Evolutionary conservation across 2,329 filamentous ascomycete genomes (phyloP).

Genomic region (Neurospora crassa): DNA sequence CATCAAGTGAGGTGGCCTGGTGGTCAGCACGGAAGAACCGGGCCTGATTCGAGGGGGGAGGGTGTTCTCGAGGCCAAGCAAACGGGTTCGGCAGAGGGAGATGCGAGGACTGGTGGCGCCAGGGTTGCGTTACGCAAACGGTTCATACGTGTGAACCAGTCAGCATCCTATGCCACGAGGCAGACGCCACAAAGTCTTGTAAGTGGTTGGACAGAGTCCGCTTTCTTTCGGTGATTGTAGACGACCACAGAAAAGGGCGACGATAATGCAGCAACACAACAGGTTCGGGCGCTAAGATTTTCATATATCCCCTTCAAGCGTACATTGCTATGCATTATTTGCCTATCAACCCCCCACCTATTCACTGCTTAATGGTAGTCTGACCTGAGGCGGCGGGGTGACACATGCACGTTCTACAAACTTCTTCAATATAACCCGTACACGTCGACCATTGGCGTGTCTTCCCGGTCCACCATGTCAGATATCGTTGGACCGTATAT

Average conservation of each 20-base stretch:
- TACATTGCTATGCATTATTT: not conserved
- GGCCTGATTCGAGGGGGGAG: not conserved
- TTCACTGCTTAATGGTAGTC: not conserved
- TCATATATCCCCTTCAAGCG: not conserved
- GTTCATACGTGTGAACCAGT: not conserved
- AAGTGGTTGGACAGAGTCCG: not conserved
- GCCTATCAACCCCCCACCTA: not conserved
- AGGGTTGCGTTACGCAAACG: not conserved
- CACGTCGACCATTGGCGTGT: not conserved
- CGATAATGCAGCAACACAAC: not conserved
- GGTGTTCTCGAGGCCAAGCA: not conserved
- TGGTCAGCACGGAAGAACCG: not conserved
- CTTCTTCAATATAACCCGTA: not conserved
- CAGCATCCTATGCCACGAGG: not conserved
- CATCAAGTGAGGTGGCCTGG: constrained; percentile 22
- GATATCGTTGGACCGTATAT: not conserved
- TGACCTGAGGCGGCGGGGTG: not conserved
- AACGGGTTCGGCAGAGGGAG: not conserved
- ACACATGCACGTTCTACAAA: not conserved
- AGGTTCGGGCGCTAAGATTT: not conserved
- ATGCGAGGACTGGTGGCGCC: not conserved
- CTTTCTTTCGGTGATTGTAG: not conserved
- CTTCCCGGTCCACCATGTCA: not conserved
- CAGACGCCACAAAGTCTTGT: not conserved
- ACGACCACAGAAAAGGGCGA: not conserved